phyloP scores from a whole-genome alignment of 192 early-diverging fungal genomes.

The Rhizoclosmatium globosum region DNA sequence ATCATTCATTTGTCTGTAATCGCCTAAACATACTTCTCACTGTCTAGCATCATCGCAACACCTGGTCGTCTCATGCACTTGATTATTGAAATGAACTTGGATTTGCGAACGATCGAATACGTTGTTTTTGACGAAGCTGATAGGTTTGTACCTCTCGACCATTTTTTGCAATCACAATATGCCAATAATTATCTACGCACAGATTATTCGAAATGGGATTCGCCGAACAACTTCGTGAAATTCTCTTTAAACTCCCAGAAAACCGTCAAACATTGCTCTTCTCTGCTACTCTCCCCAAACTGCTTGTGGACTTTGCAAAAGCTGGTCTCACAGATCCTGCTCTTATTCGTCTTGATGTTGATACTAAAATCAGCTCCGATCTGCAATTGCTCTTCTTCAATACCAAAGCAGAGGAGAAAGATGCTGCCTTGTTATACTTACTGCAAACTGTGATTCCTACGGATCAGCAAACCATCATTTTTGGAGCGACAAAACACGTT shows the following conservation, averaged over 20 bases:
- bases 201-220: conserved; percentile 97
- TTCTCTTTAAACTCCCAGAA: conserved; percentile 82
- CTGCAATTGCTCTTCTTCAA: conserved; percentile 96
- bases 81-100: conserved; percentile 88
- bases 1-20: no score
- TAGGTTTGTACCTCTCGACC: conserved; percentile 58
- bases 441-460: conserved; percentile 75
- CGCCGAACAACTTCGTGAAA: conserved; percentile 92
- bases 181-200: conserved; percentile 2
- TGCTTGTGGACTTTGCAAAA: conserved; percentile 96
- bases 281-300: conserved; percentile 93
- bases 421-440: conserved; percentile 87
- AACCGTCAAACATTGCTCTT: conserved; percentile 92
- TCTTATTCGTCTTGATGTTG: conserved; percentile 91
- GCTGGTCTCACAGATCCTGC: conserved; percentile 94
- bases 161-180: neutral
- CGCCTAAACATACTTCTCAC: conserved; percentile 31
- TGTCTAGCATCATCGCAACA: conserved; percentile 50
- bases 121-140: conserved; percentile 99
- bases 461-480: conserved; percentile 88
- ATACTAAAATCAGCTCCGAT: conserved; percentile 94
- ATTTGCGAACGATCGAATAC: conserved; percentile 89
- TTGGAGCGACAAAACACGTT: conserved; percentile 97
- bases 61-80: conserved; percentile 61
- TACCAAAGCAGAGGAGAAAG: conserved; percentile 87